Conservation (phyloP, 768 basidiomycete genomes). For the Sistotremastrum suecicum region DNA sequence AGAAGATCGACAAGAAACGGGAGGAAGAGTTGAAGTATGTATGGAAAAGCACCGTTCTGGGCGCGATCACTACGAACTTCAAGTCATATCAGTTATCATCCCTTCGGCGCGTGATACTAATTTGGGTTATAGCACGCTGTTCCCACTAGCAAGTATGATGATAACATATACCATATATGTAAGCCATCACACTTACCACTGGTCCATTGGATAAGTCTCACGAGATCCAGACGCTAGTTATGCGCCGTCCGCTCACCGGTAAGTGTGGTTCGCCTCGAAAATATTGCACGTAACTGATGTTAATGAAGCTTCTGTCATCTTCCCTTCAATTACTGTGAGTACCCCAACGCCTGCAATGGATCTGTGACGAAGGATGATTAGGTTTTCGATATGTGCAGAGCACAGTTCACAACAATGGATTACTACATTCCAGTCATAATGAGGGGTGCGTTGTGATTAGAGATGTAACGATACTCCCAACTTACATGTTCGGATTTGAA, state of each 20-base stretch:
- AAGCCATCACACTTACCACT: constrained; percentile 17
- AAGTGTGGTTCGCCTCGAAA: constrained; percentile 33
- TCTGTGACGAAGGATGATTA: constrained; percentile 2
- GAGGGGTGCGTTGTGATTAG: too few relatives aligned
- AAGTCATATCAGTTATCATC: constrained; percentile 21
- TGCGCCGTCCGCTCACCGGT: too few relatives aligned
- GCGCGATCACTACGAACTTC: constrained; percentile 27
- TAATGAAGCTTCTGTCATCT: too few relatives aligned
- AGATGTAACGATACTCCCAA: too few relatives aligned
- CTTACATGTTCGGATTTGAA: too few relatives aligned
- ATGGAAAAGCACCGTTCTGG: constrained; percentile 36
- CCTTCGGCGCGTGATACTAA: neutral
- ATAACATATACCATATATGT: constrained; percentile 49
- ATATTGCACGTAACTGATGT: constrained; percentile 17
- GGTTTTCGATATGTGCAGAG: too few relatives aligned
- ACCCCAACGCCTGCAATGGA: constrained; percentile 36
- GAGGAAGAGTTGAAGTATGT: constrained; percentile 45
- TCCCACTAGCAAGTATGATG: constrained; percentile 54
- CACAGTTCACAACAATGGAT: too few relatives aligned
- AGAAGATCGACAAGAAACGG: constrained; percentile 39
- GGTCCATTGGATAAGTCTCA: constrained; percentile 40
- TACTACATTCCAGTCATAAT: too few relatives aligned
- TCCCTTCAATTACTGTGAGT: constrained; percentile 4
- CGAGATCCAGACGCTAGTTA: constrained; percentile 22
- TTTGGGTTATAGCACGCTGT: constrained; percentile 26